Evolutionary conservation across 148 eudicot genomes (phyloP).

Genomic region (Limonium bicolor): DNA sequence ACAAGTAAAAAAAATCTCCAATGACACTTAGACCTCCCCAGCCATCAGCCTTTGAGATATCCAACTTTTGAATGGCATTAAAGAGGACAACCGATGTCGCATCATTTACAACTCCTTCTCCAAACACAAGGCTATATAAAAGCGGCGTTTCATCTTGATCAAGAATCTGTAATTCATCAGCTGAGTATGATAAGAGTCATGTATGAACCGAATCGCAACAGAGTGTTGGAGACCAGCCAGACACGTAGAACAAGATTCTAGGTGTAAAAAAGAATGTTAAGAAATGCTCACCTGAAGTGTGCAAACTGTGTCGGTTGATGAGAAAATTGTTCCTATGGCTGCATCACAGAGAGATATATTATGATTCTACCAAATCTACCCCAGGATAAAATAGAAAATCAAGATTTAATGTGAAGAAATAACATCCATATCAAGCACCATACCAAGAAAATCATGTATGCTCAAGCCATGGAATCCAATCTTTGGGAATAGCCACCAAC

Average conservation of each 20-base stretch:
- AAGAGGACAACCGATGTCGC: conserved; percentile 96
- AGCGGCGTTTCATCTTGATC: conserved; percentile 95
- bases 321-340: conserved; percentile 94
- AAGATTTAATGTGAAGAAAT: neutral
- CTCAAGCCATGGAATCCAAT: conserved; percentile 46
- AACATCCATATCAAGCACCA: conserved; percentile 1
- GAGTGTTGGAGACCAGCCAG: neutral
- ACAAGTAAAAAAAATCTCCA: conserved; percentile 67
- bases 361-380: neutral
- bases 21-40: conserved; percentile 36
- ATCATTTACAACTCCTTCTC: conserved; percentile 98
- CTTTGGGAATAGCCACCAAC: conserved; percentile 77
- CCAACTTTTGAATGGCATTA: conserved; percentile 85
- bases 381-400: neutral
- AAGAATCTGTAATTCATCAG: conserved; percentile 35
- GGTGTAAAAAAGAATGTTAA: neutral
- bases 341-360: conserved; percentile 9
- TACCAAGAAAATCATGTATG: conserved; percentile 68
- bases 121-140: conserved; percentile 87
- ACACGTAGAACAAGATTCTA: no score
- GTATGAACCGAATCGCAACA: neutral
- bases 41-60: conserved; percentile 41
- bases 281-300: conserved; percentile 68
- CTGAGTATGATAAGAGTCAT: neutral
- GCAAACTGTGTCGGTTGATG: conserved; percentile 95